These are phyloP conservation scores for Aspergillus novofumigatus DNA, from an alignment of 2,329 filamentous ascomycete species.

Conservation along the genomic window DNA sequence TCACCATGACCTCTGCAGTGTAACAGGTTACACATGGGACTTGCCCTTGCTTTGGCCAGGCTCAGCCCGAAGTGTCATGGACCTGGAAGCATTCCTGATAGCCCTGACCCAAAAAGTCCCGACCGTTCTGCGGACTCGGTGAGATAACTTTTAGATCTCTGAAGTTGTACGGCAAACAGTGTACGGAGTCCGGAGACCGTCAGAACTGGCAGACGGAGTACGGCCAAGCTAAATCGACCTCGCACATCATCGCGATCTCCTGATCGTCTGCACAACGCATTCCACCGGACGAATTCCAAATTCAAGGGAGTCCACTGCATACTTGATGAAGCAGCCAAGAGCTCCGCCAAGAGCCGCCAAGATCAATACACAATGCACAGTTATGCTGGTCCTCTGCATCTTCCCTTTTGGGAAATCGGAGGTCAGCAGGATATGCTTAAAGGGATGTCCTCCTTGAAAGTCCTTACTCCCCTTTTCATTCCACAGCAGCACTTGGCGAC, in stretches of 20 bases:
- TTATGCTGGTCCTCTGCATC: conserved; percentile 8
- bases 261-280: conserved; percentile 8
- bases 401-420: conserved; percentile 3
- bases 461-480: conserved; percentile 8
- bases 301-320: conserved; percentile 6
- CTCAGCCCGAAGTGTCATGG: background rate
- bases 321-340: conserved; percentile 17
- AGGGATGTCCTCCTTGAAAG: background rate
- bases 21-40: conserved; percentile 4
- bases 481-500: conserved; percentile 23
- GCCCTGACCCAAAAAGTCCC: background rate
- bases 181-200: background rate
- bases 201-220: background rate
- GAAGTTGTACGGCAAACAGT: background rate
- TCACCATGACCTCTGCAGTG: background rate
- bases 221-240: background rate
- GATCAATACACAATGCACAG: conserved; percentile 1
- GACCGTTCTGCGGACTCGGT: background rate
- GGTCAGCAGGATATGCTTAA: background rate
- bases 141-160: background rate
- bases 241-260: background rate
- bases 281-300: background rate
- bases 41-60: conserved; percentile 5
- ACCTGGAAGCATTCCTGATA: background rate
- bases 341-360: conserved; percentile 19